These are phyloP conservation scores for Erysimum cheiri DNA, from an alignment of 441 rosid species.

Conservation along the genomic window DNA sequence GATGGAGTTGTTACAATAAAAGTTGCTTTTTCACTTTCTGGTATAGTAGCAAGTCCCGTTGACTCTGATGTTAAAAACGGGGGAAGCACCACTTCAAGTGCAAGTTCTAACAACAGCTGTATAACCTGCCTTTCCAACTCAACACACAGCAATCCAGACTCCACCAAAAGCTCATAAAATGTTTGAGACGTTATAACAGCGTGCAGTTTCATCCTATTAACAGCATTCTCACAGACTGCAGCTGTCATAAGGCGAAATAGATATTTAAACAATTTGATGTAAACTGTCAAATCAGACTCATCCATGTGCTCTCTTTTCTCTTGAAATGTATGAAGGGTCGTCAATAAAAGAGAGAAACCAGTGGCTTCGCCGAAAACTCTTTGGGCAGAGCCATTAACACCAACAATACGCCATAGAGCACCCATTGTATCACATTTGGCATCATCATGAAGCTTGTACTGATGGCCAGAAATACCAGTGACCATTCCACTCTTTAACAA, in stretches of 20 bases:
- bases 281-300: slow-evolving; percentile 62
- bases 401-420: slow-evolving; percentile 95
- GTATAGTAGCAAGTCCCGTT: slow-evolving; percentile 49
- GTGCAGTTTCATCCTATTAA: slow-evolving; percentile 91
- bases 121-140: slow-evolving; percentile 98
- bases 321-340: slow-evolving; percentile 93
- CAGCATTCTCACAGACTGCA: slow-evolving; percentile 80
- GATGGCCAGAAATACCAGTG: slow-evolving; percentile 89
- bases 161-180: slow-evolving; percentile 91
- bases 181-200: slow-evolving; percentile 86
- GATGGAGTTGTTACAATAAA: slow-evolving; percentile 68
- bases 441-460: slow-evolving; percentile 87
- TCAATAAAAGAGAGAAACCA: slow-evolving; percentile 97
- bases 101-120: slow-evolving; percentile 91
- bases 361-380: slow-evolving; percentile 97
- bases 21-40: slow-evolving; percentile 57
- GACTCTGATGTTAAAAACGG: slow-evolving; percentile 80
- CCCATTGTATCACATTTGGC: slow-evolving; percentile 99
- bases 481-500: slow-evolving; percentile 99
- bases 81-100: slow-evolving; percentile 94
- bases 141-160: slow-evolving; percentile 96
- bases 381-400: slow-evolving; percentile 86
- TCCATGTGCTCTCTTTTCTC: slow-evolving; percentile 61
- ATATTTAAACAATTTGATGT: slow-evolving; percentile 82
- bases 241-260: slow-evolving; percentile 93